Evolutionary conservation across 2,329 filamentous ascomycete species (phyloP).

Genomic region (Clarireedia sp.): DNA sequence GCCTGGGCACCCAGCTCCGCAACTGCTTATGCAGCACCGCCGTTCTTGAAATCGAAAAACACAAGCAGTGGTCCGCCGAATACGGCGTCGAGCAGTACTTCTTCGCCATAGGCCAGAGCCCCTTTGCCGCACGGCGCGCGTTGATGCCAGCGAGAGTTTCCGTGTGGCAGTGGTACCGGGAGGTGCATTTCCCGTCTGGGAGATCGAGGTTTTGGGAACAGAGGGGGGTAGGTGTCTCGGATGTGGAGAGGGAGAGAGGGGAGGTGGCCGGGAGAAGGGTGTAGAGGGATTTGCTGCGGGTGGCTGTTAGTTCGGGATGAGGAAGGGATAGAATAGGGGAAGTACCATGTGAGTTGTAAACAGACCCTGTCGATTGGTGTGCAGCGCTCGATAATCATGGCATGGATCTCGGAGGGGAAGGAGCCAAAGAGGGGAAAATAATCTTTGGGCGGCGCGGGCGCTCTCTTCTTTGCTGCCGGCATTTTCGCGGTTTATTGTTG

Average conservation of each 20-base stretch:
- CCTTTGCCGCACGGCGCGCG: too few species aligned
- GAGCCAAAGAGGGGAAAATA: constrained; percentile 18
- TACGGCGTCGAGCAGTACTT: background rate
- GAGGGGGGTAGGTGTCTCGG: constrained; percentile 3
- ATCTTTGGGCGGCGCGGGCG: background rate
- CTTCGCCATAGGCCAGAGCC: background rate
- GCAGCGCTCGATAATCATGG: constrained; percentile 19
- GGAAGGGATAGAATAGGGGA: background rate
- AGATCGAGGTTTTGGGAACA: constrained; percentile 4
- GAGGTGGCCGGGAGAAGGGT: constrained; percentile 8
- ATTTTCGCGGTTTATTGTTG: too few species aligned
- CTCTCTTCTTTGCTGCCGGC: too few species aligned
- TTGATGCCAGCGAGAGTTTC: too few species aligned
- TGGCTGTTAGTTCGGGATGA: background rate
- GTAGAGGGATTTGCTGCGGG: constrained; percentile 21
- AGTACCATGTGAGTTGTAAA: constrained; percentile 24
- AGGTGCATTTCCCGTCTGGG: background rate
- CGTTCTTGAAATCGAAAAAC: background rate
- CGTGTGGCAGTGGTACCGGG: too few species aligned
- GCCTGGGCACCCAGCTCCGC: constrained; percentile 19
- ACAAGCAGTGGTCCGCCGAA: background rate
- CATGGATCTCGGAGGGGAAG: constrained; percentile 23
- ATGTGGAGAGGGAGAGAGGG: constrained; percentile 12
- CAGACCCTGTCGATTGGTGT: constrained; percentile 21
- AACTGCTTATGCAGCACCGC: constrained; percentile 14